phyloP scores from a whole-genome alignment of 2,329 filamentous ascomycete species.

The Beauveria australis region DNA sequence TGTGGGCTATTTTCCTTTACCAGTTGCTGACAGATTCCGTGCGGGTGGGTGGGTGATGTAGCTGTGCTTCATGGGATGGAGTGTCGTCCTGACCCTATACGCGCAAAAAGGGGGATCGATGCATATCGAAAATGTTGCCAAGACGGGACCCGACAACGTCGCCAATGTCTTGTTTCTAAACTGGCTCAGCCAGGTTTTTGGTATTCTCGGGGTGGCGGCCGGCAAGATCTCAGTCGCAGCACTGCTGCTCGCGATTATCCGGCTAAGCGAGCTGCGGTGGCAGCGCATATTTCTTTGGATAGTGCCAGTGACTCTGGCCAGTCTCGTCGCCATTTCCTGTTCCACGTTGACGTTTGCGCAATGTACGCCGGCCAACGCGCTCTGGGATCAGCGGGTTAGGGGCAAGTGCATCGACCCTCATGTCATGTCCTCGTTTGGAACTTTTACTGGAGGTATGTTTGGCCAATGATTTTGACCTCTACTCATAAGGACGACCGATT shows the following conservation, averaged over 20 bases:
- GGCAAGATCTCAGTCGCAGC: conserved; percentile 17
- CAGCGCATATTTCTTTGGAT: conserved; percentile 16
- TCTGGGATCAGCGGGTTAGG: conserved; percentile 15
- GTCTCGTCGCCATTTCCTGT: conserved; percentile 15
- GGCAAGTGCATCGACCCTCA: conserved; percentile 16
- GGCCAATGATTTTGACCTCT: neutral
- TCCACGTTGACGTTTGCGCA: conserved; percentile 16
- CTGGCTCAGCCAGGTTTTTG: conserved; percentile 16
- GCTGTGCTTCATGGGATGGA: conserved; percentile 17
- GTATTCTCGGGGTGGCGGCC: conserved; percentile 16
- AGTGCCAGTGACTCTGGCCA: conserved; percentile 14
- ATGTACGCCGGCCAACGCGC: conserved; percentile 14
- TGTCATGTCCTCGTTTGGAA: conserved; percentile 15
- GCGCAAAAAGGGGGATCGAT: conserved; percentile 13
- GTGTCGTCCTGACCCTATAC: conserved; percentile 14
- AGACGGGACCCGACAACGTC: conserved; percentile 16
- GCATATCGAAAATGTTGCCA: conserved; percentile 14
- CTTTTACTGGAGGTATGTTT: conserved; percentile 16
- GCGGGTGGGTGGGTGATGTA: neutral
- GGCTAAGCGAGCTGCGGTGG: conserved; percentile 14
- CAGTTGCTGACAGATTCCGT: neutral
- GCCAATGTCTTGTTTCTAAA: conserved; percentile 15
- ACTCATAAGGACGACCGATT: no score
- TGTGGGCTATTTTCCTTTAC: no score
- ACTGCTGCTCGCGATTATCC: conserved; percentile 16